Evolutionary conservation across 1,284 basidiomycete species (phyloP), one percentile per base, ranked within the genome.

Genomic region (Acaromyces ingoldii): DNA sequence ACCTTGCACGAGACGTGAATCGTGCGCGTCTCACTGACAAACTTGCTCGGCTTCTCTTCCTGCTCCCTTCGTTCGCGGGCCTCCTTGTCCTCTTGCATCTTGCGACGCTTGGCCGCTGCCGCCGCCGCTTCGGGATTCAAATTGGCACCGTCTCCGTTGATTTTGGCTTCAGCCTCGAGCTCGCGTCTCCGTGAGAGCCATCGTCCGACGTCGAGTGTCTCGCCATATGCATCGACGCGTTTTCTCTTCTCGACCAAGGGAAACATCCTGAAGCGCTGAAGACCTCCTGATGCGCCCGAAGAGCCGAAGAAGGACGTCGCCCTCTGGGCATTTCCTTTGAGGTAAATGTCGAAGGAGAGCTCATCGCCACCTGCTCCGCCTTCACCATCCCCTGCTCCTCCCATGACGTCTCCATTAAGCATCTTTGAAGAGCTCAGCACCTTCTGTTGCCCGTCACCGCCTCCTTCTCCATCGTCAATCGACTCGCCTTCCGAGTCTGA

Each of bases 191-290:
- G 59, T 7, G 56, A 62, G 2, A 74, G 56, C 72, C 88, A 28
- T 85, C 91, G 19, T 91, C 53, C 44, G 4, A 67, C 85, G 76
- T 98, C 93, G 40, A 97, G 81, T 5, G 86, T 87, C 79, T 99
- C 95, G 1, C 95, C 95, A 75, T 91, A 99, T 59, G 88, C 88
- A 75, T 99, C 95, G 15, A 98, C 87, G 62, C 86, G 81, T 59
- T 90, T 81, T 69, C 88, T 91, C 74, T 89, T 86, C 77, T 98
- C 93, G 33, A 95, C 84, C 67, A 91, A 91, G 0, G 95, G 95
- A 77, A 97, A 98, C 88, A 97, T 96, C 62, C 95, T 82, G 76
- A 88, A 97, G 37, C 93, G 82, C n/a, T n/a, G n/a, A 85, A 87
- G 34, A 80, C 80, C 49, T 9, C 30, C 48, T 15, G 26, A 22